Evolutionary conservation across 208 protist genomes (phyloP).

Genomic region (Trypanosoma conorhini): DNA sequence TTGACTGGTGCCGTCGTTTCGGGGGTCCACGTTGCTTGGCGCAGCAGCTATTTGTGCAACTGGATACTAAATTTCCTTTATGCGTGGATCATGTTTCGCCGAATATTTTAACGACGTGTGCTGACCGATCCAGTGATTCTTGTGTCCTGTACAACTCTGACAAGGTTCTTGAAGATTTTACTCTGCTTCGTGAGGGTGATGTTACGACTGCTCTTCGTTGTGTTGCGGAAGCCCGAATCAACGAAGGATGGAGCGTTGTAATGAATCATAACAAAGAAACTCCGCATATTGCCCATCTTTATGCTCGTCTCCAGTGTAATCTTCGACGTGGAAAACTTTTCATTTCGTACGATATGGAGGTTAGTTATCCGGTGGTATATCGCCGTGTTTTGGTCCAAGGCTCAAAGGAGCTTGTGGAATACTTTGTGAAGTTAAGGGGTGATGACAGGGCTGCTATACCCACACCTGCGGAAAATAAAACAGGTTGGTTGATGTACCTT

Average conservation of each 20-base stretch:
- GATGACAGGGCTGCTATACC: slow-evolving; percentile 19
- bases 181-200: slow-evolving; percentile 6
- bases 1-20: slow-evolving; percentile 81
- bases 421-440: slow-evolving; percentile 46
- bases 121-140: slow-evolving; percentile 25
- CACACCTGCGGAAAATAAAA: slow-evolving; percentile 24
- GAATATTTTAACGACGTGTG: slow-evolving; percentile 33
- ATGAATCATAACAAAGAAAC: slow-evolving; percentile 58
- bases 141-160: slow-evolving; percentile 54
- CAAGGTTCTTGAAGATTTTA: slow-evolving; percentile 28
- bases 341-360: slow-evolving; percentile 79
- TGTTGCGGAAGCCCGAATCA: slow-evolving; percentile 68
- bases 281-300: slow-evolving; percentile 44
- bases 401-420: slow-evolving; percentile 64
- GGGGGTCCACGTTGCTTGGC: slow-evolving; percentile 79
- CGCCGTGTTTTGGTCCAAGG: slow-evolving; percentile 71
- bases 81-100: slow-evolving; percentile 24
- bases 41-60: slow-evolving; percentile 88
- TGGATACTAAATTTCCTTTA: slow-evolving; percentile 79
- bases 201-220: slow-evolving; percentile 37
- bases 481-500: slow-evolving; percentile 57
- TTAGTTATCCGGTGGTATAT: slow-evolving; percentile 63
- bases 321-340: slow-evolving; percentile 69
- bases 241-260: slow-evolving; percentile 84
- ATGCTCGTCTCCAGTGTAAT: slow-evolving; percentile 60